Evolutionary conservation across 2,329 filamentous ascomycete genomes (phyloP).

Genomic region (Talaromyces rugulosus): DNA sequence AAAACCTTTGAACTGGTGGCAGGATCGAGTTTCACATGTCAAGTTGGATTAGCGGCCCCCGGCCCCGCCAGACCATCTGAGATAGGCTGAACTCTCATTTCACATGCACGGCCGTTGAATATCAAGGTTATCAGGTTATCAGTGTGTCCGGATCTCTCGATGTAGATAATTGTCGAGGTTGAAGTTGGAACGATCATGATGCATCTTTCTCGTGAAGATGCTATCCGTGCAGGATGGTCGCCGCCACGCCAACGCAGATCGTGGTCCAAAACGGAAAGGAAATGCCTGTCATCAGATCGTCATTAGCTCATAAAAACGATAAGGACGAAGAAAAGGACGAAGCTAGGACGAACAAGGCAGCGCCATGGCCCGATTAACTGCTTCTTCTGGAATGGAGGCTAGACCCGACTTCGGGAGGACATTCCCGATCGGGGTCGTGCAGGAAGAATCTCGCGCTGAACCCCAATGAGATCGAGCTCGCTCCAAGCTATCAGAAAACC

Average conservation of each 20-base stretch:
- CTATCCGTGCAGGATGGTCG: too few relatives aligned
- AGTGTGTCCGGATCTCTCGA: background rate
- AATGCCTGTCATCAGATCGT: too few relatives aligned
- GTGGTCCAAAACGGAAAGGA: too few relatives aligned
- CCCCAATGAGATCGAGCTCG: slow-evolving; percentile 3
- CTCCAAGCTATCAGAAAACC: background rate
- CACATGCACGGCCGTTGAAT: background rate
- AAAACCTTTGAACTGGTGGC: background rate
- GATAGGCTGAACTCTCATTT: background rate
- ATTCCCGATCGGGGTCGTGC: slow-evolving; percentile 8
- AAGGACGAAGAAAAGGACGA: background rate
- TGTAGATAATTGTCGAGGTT: background rate
- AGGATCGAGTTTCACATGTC: slow-evolving; percentile 1
- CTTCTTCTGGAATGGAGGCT: slow-evolving; percentile 9
- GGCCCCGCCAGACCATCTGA: background rate
- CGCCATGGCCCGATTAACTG: slow-evolving; percentile 7
- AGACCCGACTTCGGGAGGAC: slow-evolving; percentile 1
- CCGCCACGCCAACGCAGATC: too few relatives aligned
- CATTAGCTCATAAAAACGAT: background rate
- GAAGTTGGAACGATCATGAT: background rate
- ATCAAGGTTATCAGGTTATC: background rate
- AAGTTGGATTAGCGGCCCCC: background rate
- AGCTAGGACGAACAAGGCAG: background rate
- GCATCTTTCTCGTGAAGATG: background rate
- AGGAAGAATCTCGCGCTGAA: background rate